Conservation (phyloP, 768 basidiomycete species). For the Ramaria rubella region DNA sequence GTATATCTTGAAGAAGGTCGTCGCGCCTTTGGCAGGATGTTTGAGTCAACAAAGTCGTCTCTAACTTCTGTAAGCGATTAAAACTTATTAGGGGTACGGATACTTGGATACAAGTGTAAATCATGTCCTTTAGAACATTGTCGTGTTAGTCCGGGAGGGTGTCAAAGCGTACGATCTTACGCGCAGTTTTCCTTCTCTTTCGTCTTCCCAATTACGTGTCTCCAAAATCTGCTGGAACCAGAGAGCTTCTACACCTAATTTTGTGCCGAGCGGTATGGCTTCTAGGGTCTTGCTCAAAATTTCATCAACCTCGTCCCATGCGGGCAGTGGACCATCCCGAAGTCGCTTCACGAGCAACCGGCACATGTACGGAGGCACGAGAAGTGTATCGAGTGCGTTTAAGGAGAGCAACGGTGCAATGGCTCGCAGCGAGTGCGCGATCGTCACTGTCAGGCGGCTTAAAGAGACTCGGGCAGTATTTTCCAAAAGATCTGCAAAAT, state of each 20-base stretch:
- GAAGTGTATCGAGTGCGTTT: neutral
- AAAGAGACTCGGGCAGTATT: neutral
- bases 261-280: neutral
- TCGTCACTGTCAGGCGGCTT: neutral
- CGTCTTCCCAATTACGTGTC: slow-evolving; percentile 33
- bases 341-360: slow-evolving; percentile 39
- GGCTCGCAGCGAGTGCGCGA: neutral
- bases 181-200: slow-evolving; percentile 13
- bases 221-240: slow-evolving; percentile 34
- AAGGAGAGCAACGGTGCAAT: neutral
- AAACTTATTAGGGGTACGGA: neutral
- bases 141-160: neutral
- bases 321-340: slow-evolving; percentile 33
- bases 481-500: neutral
- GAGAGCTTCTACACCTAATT: slow-evolving; percentile 3
- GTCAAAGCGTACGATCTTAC: neutral
- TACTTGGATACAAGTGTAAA: neutral
- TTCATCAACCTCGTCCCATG: slow-evolving; percentile 33
- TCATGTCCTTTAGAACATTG: neutral
- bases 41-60: neutral
- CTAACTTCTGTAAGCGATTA: neutral
- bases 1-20: neutral
- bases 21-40: neutral
- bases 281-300: slow-evolving; percentile 4
- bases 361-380: slow-evolving; percentile 15